phyloP scores from a whole-genome alignment of 805 yeast species.

The Metschnikowia hibisci region DNA sequence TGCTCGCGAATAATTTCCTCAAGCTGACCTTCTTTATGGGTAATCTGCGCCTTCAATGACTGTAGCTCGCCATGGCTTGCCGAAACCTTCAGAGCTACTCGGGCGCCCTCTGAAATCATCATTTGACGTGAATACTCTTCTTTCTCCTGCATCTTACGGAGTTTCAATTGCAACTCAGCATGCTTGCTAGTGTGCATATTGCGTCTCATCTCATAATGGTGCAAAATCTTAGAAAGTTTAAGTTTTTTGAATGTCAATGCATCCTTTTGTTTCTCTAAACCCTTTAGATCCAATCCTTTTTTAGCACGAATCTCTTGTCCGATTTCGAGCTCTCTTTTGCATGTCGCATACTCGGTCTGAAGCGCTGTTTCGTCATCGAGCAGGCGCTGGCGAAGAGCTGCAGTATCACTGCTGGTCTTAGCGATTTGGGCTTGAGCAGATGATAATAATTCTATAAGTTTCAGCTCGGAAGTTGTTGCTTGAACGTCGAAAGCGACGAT shows the following conservation, averaged over 20 bases:
- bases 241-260: constrained; percentile 31
- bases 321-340: constrained; percentile 36
- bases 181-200: constrained; percentile 10
- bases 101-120: constrained; percentile 8
- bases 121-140: constrained; percentile 7
- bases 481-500: neutral
- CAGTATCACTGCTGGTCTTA: constrained; percentile 6
- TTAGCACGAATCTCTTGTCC: constrained; percentile 28
- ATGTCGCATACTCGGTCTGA: constrained; percentile 7
- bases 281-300: constrained; percentile 30
- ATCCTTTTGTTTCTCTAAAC: constrained; percentile 30
- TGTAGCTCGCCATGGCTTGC: constrained; percentile 16
- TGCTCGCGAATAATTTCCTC: constrained; percentile 22
- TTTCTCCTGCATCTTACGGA: constrained; percentile 12
- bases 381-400: constrained; percentile 3
- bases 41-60: constrained; percentile 20
- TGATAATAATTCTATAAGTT: neutral
- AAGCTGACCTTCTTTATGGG: constrained; percentile 25
- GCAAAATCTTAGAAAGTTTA: constrained; percentile 25
- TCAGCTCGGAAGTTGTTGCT: neutral
- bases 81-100: constrained; percentile 5
- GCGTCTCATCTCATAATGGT: constrained; percentile 9
- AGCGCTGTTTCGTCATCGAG: constrained; percentile 12
- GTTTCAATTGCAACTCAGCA: constrained; percentile 12
- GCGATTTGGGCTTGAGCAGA: constrained; percentile 6